Conservation (phyloP, 75 land plant genomes). For the Sequoiadendron giganteum region DNA sequence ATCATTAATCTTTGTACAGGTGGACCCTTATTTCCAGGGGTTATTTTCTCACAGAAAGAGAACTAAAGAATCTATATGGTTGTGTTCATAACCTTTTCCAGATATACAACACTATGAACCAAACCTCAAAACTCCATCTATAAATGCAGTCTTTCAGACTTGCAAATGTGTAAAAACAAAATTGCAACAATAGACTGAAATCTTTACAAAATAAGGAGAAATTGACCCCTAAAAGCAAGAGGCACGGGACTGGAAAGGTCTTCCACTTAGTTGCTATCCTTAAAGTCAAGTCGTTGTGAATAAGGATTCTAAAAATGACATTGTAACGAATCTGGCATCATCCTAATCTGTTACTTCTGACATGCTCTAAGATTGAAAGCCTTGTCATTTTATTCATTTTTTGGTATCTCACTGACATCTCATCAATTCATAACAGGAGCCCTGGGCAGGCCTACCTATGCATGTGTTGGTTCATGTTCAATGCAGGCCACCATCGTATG, state of each 20-base stretch:
- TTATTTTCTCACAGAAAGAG: not conserved
- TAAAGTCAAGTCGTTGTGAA: not conserved
- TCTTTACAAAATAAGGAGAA: not conserved
- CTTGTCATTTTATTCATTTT: not conserved
- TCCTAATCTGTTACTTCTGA: not conserved
- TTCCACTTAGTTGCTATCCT: not conserved
- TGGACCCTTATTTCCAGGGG: not conserved
- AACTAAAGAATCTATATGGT: too few species aligned
- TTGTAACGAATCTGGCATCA: not conserved
- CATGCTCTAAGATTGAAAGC: not conserved
- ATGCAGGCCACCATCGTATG: not conserved
- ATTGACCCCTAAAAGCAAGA: not conserved
- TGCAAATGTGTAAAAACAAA: not conserved
- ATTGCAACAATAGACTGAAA: not conserved
- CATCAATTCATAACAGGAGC: not conserved
- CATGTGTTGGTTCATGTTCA: not conserved
- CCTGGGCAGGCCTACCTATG: not conserved
- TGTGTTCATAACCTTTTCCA: too few species aligned
- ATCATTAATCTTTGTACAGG: not conserved
- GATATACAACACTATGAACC: too few species aligned
- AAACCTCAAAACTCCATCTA: not conserved
- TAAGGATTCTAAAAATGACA: not conserved
- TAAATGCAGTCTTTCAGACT: not conserved
- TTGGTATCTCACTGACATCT: not conserved
- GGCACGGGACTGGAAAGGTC: not conserved